phyloP scores from a whole-genome alignment of 23 red algal genomes.

The Gracilaria domingensis region DNA sequence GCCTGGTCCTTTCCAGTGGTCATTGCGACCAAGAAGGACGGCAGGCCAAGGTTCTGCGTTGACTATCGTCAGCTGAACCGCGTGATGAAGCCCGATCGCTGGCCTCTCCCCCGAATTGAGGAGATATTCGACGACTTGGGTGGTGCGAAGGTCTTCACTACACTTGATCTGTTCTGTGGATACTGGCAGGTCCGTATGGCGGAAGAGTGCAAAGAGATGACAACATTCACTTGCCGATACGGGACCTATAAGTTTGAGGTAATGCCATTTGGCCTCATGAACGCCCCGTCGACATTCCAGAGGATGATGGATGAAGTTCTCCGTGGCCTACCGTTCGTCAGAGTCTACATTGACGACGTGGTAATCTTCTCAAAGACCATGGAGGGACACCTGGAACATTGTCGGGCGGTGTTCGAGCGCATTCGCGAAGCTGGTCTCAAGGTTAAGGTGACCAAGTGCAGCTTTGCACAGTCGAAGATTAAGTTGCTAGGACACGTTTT shows the following conservation, averaged over 20 bases:
- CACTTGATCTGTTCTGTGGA: no score
- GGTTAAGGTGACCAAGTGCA: not conserved
- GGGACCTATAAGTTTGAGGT: slow-evolving; percentile 26
- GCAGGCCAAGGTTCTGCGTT: slow-evolving; percentile 10
- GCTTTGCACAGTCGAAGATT: no score
- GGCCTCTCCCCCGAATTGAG: slow-evolving; percentile 12
- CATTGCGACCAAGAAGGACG: slow-evolving; percentile 31
- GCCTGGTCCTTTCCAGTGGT: slow-evolving; percentile 31
- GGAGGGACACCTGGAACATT: slow-evolving; percentile 4
- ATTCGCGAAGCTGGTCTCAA: not conserved
- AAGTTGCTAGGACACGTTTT: no score
- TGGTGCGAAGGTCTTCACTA: slow-evolving; percentile 9
- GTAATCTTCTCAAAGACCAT: slow-evolving; percentile 24
- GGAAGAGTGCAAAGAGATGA: slow-evolving; percentile 37
- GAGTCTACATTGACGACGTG: slow-evolving; percentile 28
- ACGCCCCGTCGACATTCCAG: slow-evolving; percentile 32
- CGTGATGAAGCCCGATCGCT: slow-evolving; percentile 18
- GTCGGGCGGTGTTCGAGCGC: not conserved
- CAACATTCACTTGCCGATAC: not conserved
- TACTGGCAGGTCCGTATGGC: not conserved
- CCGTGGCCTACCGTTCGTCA: not conserved
- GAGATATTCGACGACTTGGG: slow-evolving; percentile 38
- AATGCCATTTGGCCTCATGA: slow-evolving; percentile 44
- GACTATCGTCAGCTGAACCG: slow-evolving; percentile 17
- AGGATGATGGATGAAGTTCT: not conserved